These are phyloP conservation scores for Cryphonectria parasitica DNA, from an alignment of 2,329 filamentous ascomycete genomes.

Conservation along the genomic window DNA sequence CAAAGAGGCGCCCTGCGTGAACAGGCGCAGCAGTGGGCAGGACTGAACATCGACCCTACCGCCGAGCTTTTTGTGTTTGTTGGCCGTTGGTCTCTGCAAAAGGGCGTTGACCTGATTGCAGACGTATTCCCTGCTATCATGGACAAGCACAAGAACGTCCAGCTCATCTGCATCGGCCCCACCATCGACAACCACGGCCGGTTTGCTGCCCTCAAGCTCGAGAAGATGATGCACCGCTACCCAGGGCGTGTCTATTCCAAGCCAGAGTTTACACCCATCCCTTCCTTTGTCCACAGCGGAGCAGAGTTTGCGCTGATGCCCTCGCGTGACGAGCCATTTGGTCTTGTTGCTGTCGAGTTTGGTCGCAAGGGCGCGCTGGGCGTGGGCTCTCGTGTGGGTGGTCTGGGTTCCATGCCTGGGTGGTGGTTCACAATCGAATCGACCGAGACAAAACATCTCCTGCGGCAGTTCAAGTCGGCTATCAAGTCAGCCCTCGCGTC, in stretches of 20 bases:
- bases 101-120: constrained; percentile 68
- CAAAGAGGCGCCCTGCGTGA: constrained; percentile 54
- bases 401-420: constrained; percentile 71
- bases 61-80: constrained; percentile 72
- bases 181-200: constrained; percentile 69
- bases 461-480: constrained; percentile 66
- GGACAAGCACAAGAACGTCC: constrained; percentile 59
- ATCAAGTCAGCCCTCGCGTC: constrained; percentile 63
- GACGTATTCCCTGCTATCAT: constrained; percentile 66
- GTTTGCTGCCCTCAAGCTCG: constrained; percentile 66
- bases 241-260: constrained; percentile 69
- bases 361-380: constrained; percentile 68
- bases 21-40: constrained; percentile 71
- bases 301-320: constrained; percentile 72
- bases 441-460: constrained; percentile 61
- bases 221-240: constrained; percentile 66
- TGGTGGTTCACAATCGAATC: constrained; percentile 66
- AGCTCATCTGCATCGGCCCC: constrained; percentile 65
- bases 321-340: constrained; percentile 71
- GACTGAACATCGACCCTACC: constrained; percentile 61
- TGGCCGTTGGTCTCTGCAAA: constrained; percentile 71
- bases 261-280: constrained; percentile 68
- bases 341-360: constrained; percentile 70
- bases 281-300: constrained; percentile 68
- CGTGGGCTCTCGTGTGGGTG: constrained; percentile 67